Base-by-base conservation (phyloP, 2,329 filamentous ascomycete genomes). In the Cucurbitaria berberidis region DNA sequence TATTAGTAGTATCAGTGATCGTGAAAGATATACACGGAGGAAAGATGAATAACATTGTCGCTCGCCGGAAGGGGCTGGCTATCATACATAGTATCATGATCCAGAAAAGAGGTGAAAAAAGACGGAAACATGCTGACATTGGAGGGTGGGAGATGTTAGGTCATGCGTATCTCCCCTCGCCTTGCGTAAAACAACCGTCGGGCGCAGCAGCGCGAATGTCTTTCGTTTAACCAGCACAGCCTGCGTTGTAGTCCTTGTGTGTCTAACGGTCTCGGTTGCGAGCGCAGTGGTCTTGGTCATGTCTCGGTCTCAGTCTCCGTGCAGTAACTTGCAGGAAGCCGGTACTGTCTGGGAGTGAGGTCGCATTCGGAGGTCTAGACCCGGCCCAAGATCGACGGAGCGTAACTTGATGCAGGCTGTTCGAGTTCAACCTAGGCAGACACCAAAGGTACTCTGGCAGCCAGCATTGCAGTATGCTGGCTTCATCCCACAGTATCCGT, bases 401-500 rank as follows among this genome's bases (percentile, higher is more conserved):
- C 5, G 24, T 26, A 26, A 26, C 9, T 11, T 5, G 11, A 15
- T 5, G 11, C 11, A 13, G 27, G 27, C 26, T 27, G 26, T 5
- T 27, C 19, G 39, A 18, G 22, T 41, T 27, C 22, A 4, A n/a
- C 10, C 22, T 16, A n/a, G 39, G 35, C 55, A 57, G 34, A 16
- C 35, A n/a, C 55, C 55, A 19, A 51, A 51, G 21, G 11, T 7
- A n/a, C 34, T 13, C 19, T 57, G 48, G 9, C 69, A 74, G 1
- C 60, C 59, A 0, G 50, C 50, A 5, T 54, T 53, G 41, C 69
- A 70, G 51, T 68, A 51, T 24, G 57, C 64, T 18, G 34, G 15
- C 7, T 34, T 19, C 26, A n/a, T 35, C 3, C 56, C 56, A 19
- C 56, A 59, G 26, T 21, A 53, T 3, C 50, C 50, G 15, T 32